Evolutionary conservation across 257 asterid genomes (phyloP), one percentile per base, ranked within the genome.

Genomic region (Jaltomata sinuosa): DNA sequence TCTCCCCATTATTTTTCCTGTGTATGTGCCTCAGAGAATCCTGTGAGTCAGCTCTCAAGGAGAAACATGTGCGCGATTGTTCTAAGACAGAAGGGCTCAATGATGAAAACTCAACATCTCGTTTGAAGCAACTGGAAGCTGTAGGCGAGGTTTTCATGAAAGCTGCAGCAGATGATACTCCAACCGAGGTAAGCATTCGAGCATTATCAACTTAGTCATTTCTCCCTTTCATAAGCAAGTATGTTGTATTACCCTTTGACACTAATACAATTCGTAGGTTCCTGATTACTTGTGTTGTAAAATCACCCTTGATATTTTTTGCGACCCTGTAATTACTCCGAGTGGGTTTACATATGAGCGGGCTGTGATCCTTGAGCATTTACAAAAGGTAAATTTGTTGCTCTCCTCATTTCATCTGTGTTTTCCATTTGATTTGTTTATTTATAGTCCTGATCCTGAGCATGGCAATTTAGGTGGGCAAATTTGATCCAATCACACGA

Each of bases 271-370:
- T 84, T 89, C 54, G 76, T 91, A 97, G 99, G 92, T 97, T 59
- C 98, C 99, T 0, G 98, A 94, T 83, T 91, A 95, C 87, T 86
- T 97, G 68, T 95, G 99, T 87, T 97, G 99, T 88, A 94, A 92
- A 49, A 91, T 95, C 79, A 92, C 94, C 65, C 87, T 95, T 38
- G 98, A 94, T 72, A 92, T 97, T 79, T 94, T 94, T 16, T 96
- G 97, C 40, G 99, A 97, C 88, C 99, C 99, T 4, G 99, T 97
- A 54, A 94, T 97, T 81, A 88, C 98, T 64, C 98, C 98, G 16
- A 91, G 98, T 83, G 99, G 98, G 87, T 54, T 95, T 55, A 92
- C 99, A n/a, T 97, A 97, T 45, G 99, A 97, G 90, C 92, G 98
- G 93, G 94, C 97, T 15, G 90, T 80, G 76, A 95, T 97, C 82